Percentiles rank a stretch among this genome's conserved stretches.
These are phyloP conservation scores for Lathyrus sativus DNA, from an alignment of 306 rosid genomes.

Conservation along the genomic window DNA sequence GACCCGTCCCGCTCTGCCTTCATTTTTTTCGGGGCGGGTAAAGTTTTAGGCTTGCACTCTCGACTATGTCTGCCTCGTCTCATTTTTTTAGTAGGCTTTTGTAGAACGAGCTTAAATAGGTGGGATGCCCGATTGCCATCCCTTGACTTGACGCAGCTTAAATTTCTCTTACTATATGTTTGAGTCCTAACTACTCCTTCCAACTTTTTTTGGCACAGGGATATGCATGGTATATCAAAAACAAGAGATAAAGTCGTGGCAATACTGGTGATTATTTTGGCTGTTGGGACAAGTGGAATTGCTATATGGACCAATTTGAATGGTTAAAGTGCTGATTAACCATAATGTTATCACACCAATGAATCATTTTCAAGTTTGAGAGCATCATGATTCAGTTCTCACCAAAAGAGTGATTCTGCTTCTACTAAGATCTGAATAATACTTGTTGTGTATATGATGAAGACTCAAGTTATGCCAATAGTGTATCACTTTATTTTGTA, in stretches of 20 bases:
- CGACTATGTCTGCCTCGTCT: too few species aligned
- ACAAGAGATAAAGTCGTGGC: constrained; percentile 47
- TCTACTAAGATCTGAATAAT: background rate
- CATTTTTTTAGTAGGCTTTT: too few species aligned
- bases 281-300: constrained; percentile 42
- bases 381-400: constrained; percentile 1
- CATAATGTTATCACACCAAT: background rate
- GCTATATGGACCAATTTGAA: constrained; percentile 52
- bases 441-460: background rate
- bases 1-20: too few species aligned
- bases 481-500: background rate
- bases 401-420: constrained; percentile 1
- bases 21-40: too few species aligned
- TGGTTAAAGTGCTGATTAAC: constrained; percentile 5
- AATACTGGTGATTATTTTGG: constrained; percentile 37
- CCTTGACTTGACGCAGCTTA: too few species aligned
- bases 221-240: constrained; percentile 40
- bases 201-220: constrained; percentile 28
- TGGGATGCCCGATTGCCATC: too few species aligned
- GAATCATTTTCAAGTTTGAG: constrained; percentile 4
- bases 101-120: too few species aligned
- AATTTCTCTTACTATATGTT: background rate
- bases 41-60: too few species aligned
- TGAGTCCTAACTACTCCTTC: too few species aligned
- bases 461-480: background rate